phyloP scores from a whole-genome alignment of 495 filamentous ascomycete species.

The Podospora comata region DNA sequence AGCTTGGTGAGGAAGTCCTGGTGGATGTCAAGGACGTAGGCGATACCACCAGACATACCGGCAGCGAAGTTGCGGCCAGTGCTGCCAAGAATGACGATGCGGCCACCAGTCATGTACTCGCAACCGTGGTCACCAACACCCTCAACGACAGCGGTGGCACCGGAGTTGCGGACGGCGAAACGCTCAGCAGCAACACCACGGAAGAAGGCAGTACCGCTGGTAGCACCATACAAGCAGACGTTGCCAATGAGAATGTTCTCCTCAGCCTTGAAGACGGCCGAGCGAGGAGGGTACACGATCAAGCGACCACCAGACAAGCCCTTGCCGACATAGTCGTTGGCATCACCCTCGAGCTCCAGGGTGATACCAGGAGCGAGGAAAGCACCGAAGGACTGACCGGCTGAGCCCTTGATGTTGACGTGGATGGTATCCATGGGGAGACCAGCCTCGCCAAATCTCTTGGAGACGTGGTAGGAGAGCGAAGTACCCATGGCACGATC shows the following conservation, averaged over 20 bases:
- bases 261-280: constrained; percentile 93
- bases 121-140: constrained; percentile 97
- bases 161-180: constrained; percentile 97
- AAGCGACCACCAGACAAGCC: constrained; percentile 92
- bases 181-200: constrained; percentile 95
- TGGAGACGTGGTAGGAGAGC: constrained; percentile 94
- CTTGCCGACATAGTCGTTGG: constrained; percentile 99
- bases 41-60: constrained; percentile 99
- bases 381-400: constrained; percentile 96
- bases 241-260: constrained; percentile 98
- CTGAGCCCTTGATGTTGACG: constrained; percentile 97
- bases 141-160: constrained; percentile 94
- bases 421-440: constrained; percentile 94
- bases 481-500: constrained; percentile 94
- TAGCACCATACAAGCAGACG: constrained; percentile 96
- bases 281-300: constrained; percentile 92
- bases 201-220: constrained; percentile 93
- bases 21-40: constrained; percentile 91
- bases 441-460: constrained; percentile 85
- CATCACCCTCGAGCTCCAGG: constrained; percentile 93
- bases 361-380: constrained; percentile 95
- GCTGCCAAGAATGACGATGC: constrained; percentile 81
- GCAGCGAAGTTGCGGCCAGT: constrained; percentile 99
- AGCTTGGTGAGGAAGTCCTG: constrained; percentile 92
- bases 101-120: constrained; percentile 99